Percentiles rank a stretch among this genome's conserved stretches.
Evolutionary conservation across 1,139 yeast species (phyloP).

Genomic region (Saccharomycopsis hybrid): DNA sequence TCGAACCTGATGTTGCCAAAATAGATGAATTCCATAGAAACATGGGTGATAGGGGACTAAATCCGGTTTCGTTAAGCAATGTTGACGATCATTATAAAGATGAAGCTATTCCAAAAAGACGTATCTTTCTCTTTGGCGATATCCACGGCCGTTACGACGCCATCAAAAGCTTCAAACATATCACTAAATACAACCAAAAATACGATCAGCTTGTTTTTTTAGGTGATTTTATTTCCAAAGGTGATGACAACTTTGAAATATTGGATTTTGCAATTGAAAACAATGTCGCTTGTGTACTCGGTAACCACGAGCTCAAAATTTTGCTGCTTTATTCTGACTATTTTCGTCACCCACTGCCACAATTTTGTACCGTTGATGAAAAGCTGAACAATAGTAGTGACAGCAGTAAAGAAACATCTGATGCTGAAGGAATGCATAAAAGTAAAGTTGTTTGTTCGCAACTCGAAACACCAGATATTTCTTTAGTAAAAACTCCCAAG

Average conservation of each 20-base stretch:
- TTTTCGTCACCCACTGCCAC: conserved; percentile 40
- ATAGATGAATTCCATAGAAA: not conserved
- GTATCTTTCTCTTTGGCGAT: conserved; percentile 69
- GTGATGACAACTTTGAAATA: conserved; percentile 67
- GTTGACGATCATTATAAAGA: not conserved
- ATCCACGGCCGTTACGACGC: conserved; percentile 72
- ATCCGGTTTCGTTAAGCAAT: not conserved
- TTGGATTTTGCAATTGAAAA: conserved; percentile 59
- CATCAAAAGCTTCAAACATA: conserved; percentile 44
- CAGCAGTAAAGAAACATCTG: too few relatives aligned
- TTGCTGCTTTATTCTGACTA: conserved; percentile 53
- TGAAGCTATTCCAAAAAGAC: conserved; percentile 10
- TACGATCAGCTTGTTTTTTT: conserved; percentile 60
- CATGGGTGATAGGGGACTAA: not conserved
- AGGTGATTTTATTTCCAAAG: conserved; percentile 86
- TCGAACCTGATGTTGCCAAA: conserved; percentile 7
- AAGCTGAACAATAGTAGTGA: too few relatives aligned
- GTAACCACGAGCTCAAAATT: conserved; percentile 78
- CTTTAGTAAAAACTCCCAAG: conserved; percentile 16
- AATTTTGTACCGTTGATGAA: conserved; percentile 19
- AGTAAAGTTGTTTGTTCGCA: too few relatives aligned
- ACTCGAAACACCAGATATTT: not conserved
- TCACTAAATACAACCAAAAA: conserved; percentile 37
- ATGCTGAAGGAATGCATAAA: too few relatives aligned
- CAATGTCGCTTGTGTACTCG: conserved; percentile 67